Evolutionary conservation across 805 yeast species (phyloP).

Genomic region (Grigorovia yakushimaensis): DNA sequence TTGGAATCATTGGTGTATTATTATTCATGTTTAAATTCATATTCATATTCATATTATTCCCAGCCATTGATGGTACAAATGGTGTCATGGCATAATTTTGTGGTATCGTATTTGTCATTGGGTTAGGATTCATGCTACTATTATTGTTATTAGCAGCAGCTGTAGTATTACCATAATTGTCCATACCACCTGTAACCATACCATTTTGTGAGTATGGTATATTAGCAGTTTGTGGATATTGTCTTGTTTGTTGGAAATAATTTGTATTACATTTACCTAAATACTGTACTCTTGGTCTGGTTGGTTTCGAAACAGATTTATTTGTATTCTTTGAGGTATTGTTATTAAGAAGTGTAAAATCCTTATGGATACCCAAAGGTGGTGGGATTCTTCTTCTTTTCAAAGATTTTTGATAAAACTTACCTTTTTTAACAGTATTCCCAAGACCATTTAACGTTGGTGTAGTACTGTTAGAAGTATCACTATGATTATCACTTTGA

Average conservation of each 20-base stretch:
- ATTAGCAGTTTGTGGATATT: conserved; percentile 1
- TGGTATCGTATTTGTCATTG: background rate
- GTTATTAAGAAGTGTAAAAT: background rate
- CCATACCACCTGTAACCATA: background rate
- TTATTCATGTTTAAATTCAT: background rate
- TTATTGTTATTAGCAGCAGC: too few relatives aligned
- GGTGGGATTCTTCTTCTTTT: conserved; percentile 7
- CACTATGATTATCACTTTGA: background rate
- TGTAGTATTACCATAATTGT: background rate
- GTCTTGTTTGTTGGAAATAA: background rate
- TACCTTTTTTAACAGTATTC: background rate
- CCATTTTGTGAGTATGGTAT: background rate
- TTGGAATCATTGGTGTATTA: background rate
- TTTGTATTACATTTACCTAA: conserved; percentile 11
- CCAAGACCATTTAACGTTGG: background rate
- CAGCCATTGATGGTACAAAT: background rate
- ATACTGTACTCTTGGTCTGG: conserved; percentile 22
- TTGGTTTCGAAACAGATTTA: background rate
- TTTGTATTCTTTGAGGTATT: background rate
- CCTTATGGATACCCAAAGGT: conserved; percentile 4
- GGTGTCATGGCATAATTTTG: background rate
- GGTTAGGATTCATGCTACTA: background rate
- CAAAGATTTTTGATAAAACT: conserved; percentile 3
- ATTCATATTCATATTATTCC: background rate
- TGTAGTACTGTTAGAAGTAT: background rate